A percentile compares a stretch with the other conserved stretches of the same genome.
These are phyloP conservation scores for Rosa lucieae DNA, from an alignment of 306 rosid genomes.

Conservation along the genomic window DNA sequence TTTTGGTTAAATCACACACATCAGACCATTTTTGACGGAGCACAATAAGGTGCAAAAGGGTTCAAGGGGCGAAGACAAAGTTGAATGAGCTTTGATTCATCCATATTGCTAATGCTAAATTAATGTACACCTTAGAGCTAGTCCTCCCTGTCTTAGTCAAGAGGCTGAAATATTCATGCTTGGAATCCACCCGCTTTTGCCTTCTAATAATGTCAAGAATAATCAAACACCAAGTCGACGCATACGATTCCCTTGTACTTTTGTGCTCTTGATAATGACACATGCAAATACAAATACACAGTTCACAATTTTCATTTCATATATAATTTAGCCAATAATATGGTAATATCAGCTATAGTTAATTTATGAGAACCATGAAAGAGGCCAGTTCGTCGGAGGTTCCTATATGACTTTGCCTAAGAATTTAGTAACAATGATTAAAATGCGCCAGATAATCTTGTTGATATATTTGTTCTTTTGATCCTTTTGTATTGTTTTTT, in stretches of 20 bases:
- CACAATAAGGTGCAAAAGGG: not conserved
- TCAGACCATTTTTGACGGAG: too few species aligned
- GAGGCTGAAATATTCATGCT: conserved; percentile 8
- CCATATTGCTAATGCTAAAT: not conserved
- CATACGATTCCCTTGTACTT: conserved; percentile 36
- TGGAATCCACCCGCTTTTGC: conserved; percentile 37
- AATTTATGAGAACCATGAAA: too few species aligned
- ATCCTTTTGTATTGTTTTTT: too few species aligned
- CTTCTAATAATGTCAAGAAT: conserved; percentile 1
- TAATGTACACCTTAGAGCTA: too few species aligned
- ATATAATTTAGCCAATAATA: too few species aligned
- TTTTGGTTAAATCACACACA: too few species aligned
- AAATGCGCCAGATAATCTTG: too few species aligned
- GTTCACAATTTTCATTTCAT: not conserved
- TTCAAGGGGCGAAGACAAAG: not conserved
- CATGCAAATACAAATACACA: conserved; percentile 8
- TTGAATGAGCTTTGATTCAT: not conserved
- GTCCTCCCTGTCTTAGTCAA: too few species aligned
- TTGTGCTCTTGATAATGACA: conserved; percentile 24
- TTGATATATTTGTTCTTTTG: too few species aligned
- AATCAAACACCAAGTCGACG: conserved; percentile 7
- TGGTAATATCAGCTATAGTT: not conserved
- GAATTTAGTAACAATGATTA: too few species aligned
- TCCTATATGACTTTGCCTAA: too few species aligned
- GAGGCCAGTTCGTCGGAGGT: too few species aligned